These are phyloP conservation scores for Sugiyamaella xylanicola DNA, from an alignment of 1,139 yeast species.

Conservation along the genomic window DNA sequence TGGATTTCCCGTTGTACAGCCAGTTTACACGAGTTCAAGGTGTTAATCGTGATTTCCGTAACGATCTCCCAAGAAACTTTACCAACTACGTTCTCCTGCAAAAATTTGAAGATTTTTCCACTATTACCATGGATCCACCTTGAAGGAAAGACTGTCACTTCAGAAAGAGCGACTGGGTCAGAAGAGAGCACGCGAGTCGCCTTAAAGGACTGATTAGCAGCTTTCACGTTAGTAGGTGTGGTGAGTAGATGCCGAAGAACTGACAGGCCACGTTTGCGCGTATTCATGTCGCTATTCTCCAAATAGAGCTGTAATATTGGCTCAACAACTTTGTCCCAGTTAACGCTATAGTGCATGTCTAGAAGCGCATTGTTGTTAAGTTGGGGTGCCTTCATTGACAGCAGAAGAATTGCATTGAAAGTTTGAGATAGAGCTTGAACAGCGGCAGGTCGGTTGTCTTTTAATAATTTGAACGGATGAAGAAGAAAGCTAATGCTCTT, in stretches of 20 bases:
- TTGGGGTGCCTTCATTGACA: conserved; percentile 22
- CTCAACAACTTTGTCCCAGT: conserved; percentile 26
- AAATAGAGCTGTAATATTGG: conserved; percentile 22
- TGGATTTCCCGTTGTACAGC: conserved; percentile 31
- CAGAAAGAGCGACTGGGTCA: conserved; percentile 21
- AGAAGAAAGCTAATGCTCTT: conserved; percentile 23
- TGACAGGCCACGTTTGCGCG: conserved; percentile 16
- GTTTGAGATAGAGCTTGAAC: conserved; percentile 13
- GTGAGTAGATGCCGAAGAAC: conserved; percentile 22
- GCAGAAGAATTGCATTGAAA: conserved; percentile 19
- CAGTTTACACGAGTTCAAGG: conserved; percentile 22
- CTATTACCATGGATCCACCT: conserved; percentile 28
- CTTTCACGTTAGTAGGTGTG: conserved; percentile 14
- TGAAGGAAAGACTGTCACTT: conserved; percentile 27
- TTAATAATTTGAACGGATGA: conserved; percentile 29
- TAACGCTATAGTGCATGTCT: conserved; percentile 19
- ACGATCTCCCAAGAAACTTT: conserved; percentile 20
- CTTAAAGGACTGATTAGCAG: conserved; percentile 10
- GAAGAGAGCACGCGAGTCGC: conserved; percentile 13
- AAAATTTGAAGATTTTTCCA: conserved; percentile 18
- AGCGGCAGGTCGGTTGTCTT: conserved; percentile 20
- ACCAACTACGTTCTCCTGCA: conserved; percentile 18
- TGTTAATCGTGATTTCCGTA: conserved; percentile 22
- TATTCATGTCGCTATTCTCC: conserved; percentile 6
- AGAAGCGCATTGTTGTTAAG: conserved; percentile 15